A percentile compares a stretch with the other conserved stretches of the same genome.
These are phyloP conservation scores for Paspalum notatum DNA, from an alignment of 176 grass and related monocot genomes.

Conservation along the genomic window DNA sequence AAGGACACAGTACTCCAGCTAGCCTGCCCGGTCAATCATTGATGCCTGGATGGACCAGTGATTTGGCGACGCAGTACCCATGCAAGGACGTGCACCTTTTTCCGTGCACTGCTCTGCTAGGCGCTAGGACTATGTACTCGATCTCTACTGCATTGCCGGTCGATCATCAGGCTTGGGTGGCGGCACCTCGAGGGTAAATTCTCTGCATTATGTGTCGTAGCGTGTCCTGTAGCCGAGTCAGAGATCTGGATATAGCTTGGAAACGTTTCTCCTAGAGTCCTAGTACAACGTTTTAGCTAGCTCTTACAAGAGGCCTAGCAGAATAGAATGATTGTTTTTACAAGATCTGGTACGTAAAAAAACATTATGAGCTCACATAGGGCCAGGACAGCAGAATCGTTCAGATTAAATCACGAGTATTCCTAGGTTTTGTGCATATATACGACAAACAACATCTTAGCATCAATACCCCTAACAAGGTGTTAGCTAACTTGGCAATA, in stretches of 20 bases:
- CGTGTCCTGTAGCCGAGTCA: slow-evolving; percentile 3
- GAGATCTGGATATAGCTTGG: not conserved
- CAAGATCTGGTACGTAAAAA: not conserved
- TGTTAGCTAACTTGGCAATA: too few relatives aligned
- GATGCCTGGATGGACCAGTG: slow-evolving; percentile 47
- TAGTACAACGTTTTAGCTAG: not conserved
- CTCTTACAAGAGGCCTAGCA: not conserved
- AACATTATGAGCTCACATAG: too few relatives aligned
- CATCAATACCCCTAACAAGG: too few relatives aligned
- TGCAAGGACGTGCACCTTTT: not conserved
- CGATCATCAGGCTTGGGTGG: not conserved
- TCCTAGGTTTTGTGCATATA: too few relatives aligned
- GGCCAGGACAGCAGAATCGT: too few relatives aligned
- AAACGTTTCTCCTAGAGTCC: not conserved
- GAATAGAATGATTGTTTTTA: not conserved
- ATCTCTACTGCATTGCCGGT: not conserved
- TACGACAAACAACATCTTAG: too few relatives aligned
- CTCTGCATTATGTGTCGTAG: not conserved
- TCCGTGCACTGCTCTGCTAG: not conserved
- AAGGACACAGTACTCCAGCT: not conserved
- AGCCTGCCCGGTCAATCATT: slow-evolving; percentile 49
- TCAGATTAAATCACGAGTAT: too few relatives aligned
- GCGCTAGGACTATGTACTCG: not conserved
- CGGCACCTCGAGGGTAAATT: not conserved
- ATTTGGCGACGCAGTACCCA: slow-evolving; percentile 12